phyloP scores from a whole-genome alignment of 179 eudicot species.

The Monotropa hypopitys region DNA sequence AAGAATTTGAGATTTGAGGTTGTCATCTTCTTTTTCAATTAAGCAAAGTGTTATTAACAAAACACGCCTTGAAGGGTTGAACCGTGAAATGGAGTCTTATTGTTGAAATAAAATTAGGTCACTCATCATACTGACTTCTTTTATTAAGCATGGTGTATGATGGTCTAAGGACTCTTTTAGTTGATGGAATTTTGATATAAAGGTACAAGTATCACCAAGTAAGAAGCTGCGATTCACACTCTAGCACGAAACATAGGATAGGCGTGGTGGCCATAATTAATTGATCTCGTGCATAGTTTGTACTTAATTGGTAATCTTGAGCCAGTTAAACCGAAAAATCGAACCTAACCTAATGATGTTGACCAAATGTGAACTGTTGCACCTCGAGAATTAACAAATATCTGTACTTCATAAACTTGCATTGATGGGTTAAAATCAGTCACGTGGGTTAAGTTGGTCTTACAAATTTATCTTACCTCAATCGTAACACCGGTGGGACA shows the following conservation, averaged over 20 bases:
- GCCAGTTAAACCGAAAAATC: background rate
- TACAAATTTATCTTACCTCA: background rate
- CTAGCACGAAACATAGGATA: background rate
- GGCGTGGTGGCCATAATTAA: background rate
- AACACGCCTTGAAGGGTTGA: background rate
- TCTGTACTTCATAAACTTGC: background rate
- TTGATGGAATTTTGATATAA: background rate
- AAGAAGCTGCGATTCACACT: background rate
- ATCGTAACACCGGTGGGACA: background rate
- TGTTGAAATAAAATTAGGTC: background rate
- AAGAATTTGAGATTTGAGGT: background rate
- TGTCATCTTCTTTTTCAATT: background rate
- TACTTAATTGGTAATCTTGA: background rate
- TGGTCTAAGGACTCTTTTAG: background rate
- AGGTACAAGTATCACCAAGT: background rate
- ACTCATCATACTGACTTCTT: background rate
- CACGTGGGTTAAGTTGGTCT: background rate
- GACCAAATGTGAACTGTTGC: background rate
- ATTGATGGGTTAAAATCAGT: background rate
- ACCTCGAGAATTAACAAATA: background rate
- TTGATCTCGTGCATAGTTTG: background rate
- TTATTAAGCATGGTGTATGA: background rate
- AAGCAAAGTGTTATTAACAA: background rate
- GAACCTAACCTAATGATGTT: background rate
- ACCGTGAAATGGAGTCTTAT: background rate